Conservation (phyloP, 73 alveolate species). For the Stentor roeselii region DNA sequence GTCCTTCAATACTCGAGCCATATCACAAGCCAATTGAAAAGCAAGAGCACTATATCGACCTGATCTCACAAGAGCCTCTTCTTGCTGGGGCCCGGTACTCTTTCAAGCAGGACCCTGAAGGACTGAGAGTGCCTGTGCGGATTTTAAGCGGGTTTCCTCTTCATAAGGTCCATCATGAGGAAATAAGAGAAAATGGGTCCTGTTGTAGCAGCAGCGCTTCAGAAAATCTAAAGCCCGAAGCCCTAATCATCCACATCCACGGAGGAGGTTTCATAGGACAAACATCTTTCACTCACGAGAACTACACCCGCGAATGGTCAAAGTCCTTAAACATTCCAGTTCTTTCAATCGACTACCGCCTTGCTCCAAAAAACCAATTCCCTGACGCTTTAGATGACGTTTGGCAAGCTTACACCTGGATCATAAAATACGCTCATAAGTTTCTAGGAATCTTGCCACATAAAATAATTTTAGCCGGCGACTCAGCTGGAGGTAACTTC, state of each 20-base stretch:
- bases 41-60: neutral
- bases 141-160: neutral
- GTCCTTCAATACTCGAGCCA: neutral
- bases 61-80: neutral
- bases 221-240: slow-evolving; percentile 11
- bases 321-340: slow-evolving; percentile 59
- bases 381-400: slow-evolving; percentile 79
- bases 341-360: slow-evolving; percentile 71
- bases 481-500: slow-evolving; percentile 98
- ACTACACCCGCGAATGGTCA: slow-evolving; percentile 89
- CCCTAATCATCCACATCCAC: slow-evolving; percentile 77
- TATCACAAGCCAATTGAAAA: neutral
- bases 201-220: neutral
- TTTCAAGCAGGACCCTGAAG: neutral
- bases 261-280: slow-evolving; percentile 97
- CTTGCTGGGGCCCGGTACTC: neutral
- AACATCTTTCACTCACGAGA: slow-evolving; percentile 87
- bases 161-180: neutral
- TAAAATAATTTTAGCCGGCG: slow-evolving; percentile 88
- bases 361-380: slow-evolving; percentile 72
- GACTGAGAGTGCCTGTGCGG: neutral
- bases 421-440: slow-evolving; percentile 58
- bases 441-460: slow-evolving; percentile 77
- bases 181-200: neutral
- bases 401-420: slow-evolving; percentile 82